Evolutionary conservation across 2,329 filamentous ascomycete species (phyloP).

Genomic region (Neocucurbitaria cava): DNA sequence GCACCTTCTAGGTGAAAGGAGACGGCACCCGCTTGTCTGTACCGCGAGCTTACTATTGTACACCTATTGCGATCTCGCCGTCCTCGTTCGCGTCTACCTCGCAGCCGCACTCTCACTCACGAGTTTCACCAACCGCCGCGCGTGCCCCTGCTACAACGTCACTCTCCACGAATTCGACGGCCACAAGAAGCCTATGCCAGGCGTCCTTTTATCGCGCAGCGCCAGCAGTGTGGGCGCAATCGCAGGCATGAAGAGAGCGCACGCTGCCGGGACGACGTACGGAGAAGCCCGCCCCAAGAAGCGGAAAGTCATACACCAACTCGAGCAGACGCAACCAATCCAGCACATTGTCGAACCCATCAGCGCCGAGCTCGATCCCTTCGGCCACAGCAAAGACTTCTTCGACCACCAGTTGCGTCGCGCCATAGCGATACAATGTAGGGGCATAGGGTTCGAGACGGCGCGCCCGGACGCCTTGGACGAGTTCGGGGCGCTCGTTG

Average conservation of each 20-base stretch:
- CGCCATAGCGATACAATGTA: conserved; percentile 61
- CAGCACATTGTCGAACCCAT: conserved; percentile 42
- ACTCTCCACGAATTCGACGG: conserved; percentile 9
- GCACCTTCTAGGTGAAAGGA: not conserved
- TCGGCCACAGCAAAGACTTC: conserved; percentile 57
- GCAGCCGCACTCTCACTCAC: conserved; percentile 14
- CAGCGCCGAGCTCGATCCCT: conserved; percentile 40
- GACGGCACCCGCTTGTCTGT: conserved; percentile 7
- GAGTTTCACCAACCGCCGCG: conserved; percentile 9
- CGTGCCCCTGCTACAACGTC: conserved; percentile 11
- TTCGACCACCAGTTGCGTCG: conserved; percentile 63
- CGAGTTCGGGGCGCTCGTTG: conserved; percentile 60
- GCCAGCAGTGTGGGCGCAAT: conserved; percentile 38
- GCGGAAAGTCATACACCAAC: conserved; percentile 41
- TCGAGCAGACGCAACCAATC: conserved; percentile 45
- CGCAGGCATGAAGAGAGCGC: conserved; percentile 46
- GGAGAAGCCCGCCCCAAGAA: conserved; percentile 41
- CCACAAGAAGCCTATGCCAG: conserved; percentile 40
- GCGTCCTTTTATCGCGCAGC: conserved; percentile 37
- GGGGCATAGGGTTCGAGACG: conserved; percentile 61
- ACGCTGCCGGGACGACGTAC: conserved; percentile 30
- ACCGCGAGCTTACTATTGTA: conserved; percentile 7
- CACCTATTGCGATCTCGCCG: conserved; percentile 8
- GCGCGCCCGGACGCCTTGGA: conserved; percentile 64
- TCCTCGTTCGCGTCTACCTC: conserved; percentile 7